phyloP scores from a whole-genome alignment of 495 filamentous ascomycete genomes.

The Tuber indicum region DNA sequence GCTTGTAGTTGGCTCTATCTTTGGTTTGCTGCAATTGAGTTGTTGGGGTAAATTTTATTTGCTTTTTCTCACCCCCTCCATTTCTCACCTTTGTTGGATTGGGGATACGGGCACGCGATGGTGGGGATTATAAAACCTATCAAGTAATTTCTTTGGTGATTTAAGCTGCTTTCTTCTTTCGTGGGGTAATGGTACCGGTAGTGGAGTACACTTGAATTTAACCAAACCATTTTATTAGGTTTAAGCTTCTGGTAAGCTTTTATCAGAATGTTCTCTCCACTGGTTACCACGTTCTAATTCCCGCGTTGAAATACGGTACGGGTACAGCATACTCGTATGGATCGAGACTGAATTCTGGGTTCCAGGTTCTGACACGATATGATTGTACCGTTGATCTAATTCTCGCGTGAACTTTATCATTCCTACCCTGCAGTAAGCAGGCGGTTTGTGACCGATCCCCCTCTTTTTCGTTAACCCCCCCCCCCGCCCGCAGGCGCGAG shows the following conservation, averaged over 20 bases:
- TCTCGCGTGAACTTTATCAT: background rate
- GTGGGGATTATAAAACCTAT: constrained; percentile 1
- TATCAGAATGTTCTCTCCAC: background rate
- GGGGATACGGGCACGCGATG: constrained; percentile 14
- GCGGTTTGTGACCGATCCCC: background rate
- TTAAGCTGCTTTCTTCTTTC: constrained; percentile 6
- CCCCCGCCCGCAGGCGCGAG: constrained; percentile 6
- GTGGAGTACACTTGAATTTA: background rate
- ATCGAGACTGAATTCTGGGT: background rate
- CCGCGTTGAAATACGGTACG: background rate
- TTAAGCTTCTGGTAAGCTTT: background rate
- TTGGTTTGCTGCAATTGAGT: background rate
- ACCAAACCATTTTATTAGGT: background rate
- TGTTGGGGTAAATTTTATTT: background rate
- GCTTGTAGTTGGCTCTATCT: background rate
- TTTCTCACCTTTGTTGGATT: background rate
- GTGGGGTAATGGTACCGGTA: background rate
- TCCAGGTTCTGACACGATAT: background rate
- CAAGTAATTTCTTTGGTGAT: constrained; percentile 2
- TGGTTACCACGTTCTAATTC: background rate
- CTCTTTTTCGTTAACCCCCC: background rate
- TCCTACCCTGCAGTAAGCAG: background rate
- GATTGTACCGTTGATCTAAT: background rate
- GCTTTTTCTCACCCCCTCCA: background rate
- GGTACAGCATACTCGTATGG: background rate